Evolutionary conservation across 2,329 filamentous ascomycete genomes (phyloP).

Genomic region (Pezicula neosporulosa): DNA sequence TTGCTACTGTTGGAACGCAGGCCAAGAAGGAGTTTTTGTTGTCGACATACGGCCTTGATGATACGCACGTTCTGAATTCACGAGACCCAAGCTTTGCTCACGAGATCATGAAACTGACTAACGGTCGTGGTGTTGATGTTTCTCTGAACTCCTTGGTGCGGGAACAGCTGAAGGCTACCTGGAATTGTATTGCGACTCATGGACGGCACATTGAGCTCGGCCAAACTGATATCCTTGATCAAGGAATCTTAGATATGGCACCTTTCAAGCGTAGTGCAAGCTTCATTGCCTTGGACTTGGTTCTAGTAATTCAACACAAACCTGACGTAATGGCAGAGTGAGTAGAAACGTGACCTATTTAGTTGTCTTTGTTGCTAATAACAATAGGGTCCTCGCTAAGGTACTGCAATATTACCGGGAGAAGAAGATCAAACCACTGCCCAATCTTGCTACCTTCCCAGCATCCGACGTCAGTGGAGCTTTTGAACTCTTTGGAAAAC

Average conservation of each 20-base stretch:
- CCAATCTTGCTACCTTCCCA: background rate
- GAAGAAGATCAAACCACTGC: background rate
- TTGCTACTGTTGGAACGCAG: conserved; percentile 29
- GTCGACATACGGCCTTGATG: background rate
- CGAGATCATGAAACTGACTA: conserved; percentile 23
- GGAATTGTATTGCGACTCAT: conserved; percentile 36
- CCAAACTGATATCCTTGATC: background rate
- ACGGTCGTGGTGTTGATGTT: conserved; percentile 35
- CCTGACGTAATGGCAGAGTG: background rate
- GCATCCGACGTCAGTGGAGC: background rate
- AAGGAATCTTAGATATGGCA: background rate
- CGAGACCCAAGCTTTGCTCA: conserved; percentile 11
- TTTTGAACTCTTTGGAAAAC: background rate
- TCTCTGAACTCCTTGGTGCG: conserved; percentile 44
- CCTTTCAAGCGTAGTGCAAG: background rate
- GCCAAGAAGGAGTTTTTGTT: background rate
- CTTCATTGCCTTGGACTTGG: background rate
- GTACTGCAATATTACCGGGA: background rate
- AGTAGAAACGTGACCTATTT: background rate
- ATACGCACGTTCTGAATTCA: background rate
- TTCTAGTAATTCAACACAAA: background rate
- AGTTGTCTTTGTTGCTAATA: background rate
- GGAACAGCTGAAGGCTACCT: conserved; percentile 38
- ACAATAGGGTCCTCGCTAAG: background rate
- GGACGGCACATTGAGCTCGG: conserved; percentile 8